Base-by-base conservation (phyloP, 179 eudicot genomes). In the Sideroxylon spinosum region DNA sequence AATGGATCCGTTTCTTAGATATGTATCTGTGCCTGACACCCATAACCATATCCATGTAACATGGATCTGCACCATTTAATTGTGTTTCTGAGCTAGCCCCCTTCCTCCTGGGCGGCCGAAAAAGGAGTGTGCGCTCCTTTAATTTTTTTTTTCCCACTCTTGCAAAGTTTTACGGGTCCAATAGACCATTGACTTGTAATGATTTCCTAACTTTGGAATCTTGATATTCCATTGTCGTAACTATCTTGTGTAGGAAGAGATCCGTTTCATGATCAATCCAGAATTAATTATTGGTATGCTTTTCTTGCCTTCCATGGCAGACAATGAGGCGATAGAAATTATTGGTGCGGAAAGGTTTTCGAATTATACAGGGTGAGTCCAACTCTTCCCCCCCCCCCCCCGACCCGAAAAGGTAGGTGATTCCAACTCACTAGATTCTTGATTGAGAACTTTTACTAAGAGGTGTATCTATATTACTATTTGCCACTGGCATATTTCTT, bases 261-360 rank as follows among this genome's bases (percentile, higher is more conserved):
- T 95, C 17, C 96, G 98, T 82, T 95, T 95, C 86, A 90, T 95
- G 99, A 90, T 95, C 88, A 95, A 91, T 84, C 97, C 97, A 29
- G 99, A 95, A 84, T 78, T 95, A 84, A 95, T 95, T 81, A 86
- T 86, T 66, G 95, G 98, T 81, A 93, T 90, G 93, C 98, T 95
- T 84, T 95, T 95, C 86, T 84, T 93, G 88, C 90, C 99, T 79
- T 82, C 89, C 88, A 93, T 95, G 99, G 91, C 93, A 81, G 96
- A 93, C 84, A 95, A 95, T 78, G 99, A 95, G 79, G 93, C 99
- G 52, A 92, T 95, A 81, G 99, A 95, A 84, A 87, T 92, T 78
- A 87, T 93, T 60, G 99, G 99, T 71, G 81, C 94, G 4, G 93
- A 93, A 84, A 87, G 98, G 81, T 96, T 89, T 86, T 93, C 99